These are phyloP conservation scores for Amylocystis lapponica DNA, from an alignment of 768 basidiomycete genomes.

Conservation along the genomic window DNA sequence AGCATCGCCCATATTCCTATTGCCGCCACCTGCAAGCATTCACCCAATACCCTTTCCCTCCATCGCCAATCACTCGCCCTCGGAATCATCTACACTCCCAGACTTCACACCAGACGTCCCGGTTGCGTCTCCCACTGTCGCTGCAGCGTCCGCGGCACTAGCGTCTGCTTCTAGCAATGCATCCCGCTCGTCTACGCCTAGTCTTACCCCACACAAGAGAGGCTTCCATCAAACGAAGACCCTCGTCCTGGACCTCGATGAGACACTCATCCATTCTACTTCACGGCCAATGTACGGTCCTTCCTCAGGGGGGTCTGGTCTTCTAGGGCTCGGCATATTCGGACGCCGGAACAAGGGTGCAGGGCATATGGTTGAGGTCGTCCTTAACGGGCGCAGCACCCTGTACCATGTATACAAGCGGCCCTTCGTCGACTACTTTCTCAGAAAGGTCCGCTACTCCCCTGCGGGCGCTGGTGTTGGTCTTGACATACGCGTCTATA, in stretches of 20 bases:
- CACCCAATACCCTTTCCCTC: constrained; percentile 6
- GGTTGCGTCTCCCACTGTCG: neutral
- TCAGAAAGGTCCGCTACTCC: constrained; percentile 60
- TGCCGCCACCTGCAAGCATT: constrained; percentile 18
- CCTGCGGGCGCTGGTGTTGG: neutral
- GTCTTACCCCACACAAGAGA: constrained; percentile 46
- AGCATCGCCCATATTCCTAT: constrained; percentile 2
- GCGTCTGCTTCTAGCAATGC: constrained; percentile 2
- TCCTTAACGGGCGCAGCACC: constrained; percentile 81
- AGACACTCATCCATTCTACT: constrained; percentile 97
- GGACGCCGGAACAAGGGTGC: constrained; percentile 60
- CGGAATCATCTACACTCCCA: neutral
- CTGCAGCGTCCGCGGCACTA: constrained; percentile 3
- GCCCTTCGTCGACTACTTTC: constrained; percentile 93
- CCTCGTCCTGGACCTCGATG: constrained; percentile 94
- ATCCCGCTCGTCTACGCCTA: constrained; percentile 14
- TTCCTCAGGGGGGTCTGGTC: constrained; percentile 44
- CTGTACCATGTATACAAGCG: constrained; percentile 98
- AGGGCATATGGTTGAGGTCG: constrained; percentile 90
- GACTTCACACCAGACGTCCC: neutral
- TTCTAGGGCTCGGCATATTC: constrained; percentile 38
- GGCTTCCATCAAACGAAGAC: constrained; percentile 87
- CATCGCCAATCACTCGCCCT: neutral
- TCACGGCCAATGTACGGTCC: constrained; percentile 59
- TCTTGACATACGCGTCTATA: constrained; percentile 27